phyloP scores from a whole-genome alignment of 192 early-diverging fungal species.

The Backusella parvicylindrica region DNA sequence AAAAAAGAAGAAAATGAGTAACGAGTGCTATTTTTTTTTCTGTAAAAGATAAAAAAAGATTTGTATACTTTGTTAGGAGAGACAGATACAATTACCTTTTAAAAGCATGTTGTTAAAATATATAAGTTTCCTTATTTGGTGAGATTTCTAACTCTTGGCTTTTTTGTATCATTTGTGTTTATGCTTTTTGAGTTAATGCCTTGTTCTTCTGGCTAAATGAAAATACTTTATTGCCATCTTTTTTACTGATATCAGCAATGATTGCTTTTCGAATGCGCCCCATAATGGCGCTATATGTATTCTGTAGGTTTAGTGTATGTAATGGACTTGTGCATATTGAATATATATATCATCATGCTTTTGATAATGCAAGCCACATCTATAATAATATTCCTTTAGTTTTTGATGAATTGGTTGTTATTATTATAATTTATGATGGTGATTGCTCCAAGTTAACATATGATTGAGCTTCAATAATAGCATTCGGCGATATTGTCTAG shows the following conservation, averaged over 20 bases:
- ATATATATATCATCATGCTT: conserved; percentile 7
- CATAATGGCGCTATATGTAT: no score
- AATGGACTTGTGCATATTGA: no score
- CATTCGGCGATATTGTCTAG: background rate
- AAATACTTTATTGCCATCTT: no score
- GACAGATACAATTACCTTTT: conserved; percentile 44
- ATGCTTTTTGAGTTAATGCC: no score
- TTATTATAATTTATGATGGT: background rate
- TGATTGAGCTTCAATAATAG: conserved; percentile 22
- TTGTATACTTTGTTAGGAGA: conserved; percentile 45
- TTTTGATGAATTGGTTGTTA: background rate
- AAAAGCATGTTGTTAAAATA: conserved; percentile 60
- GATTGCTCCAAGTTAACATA: conserved; percentile 14
- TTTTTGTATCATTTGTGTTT: conserved; percentile 22
- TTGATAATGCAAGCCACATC: background rate
- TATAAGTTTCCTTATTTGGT: conserved; percentile 39
- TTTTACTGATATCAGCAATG: no score
- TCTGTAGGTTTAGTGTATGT: no score
- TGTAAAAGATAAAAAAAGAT: background rate
- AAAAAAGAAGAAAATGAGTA: no score
- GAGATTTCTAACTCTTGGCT: conserved; percentile 34
- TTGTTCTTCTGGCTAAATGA: no score
- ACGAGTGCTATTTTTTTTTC: background rate
- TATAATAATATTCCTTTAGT: no score
- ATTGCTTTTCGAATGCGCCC: no score